Evolutionary conservation across 768 basidiomycete species (phyloP), one percentile per base, ranked within the genome.

Genomic region (Phanerochaete sordida): DNA sequence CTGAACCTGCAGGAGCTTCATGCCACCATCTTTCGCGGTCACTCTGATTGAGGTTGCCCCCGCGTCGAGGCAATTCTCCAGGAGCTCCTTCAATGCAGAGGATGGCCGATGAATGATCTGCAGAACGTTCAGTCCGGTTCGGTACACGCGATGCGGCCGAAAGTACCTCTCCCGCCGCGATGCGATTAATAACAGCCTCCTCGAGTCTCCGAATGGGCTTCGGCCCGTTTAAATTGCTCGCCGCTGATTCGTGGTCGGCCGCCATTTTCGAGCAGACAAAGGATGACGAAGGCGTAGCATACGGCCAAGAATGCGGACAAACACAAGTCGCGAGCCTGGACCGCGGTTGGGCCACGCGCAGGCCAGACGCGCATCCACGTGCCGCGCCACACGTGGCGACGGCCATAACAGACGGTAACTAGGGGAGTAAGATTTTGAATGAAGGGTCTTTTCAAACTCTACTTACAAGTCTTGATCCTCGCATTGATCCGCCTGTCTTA

Each of bases 41-140:
- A 98, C 78, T 37, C 88, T 86, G 69, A 98, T 93, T 0, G 86
- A 86, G 0, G 91, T 95, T 24, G 93, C 79, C 0, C 92, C 89
- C 0, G 97, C 97, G 75, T 99, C 97, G n/a, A 99, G 80, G 23
- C 88, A 82, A 66, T 99, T 98, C 74, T 99, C 97, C 15, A 99
- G 77, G 0, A 98, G 79, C 71, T 98, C 97, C 72, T 99, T 99
- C 56, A 99, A 80, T 1, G 96, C 96, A 61, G 95, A 98, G 5
- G 93, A 86, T 0, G 97, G 97, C 43, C 97, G 72, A 57, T 92
- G 91, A 60, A 93, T 92, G 68, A 93, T 88, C 90, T 93, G 59
- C 7, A 23, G 21, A 48, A 26, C 16, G 30, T 4, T 44, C 19
- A 16, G 47, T 56, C 9, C 26, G 44, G n/a, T 31, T 30, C 33